Conservation (phyloP, 805 yeast genomes). For the Blastobotrys chiropterorum region DNA sequence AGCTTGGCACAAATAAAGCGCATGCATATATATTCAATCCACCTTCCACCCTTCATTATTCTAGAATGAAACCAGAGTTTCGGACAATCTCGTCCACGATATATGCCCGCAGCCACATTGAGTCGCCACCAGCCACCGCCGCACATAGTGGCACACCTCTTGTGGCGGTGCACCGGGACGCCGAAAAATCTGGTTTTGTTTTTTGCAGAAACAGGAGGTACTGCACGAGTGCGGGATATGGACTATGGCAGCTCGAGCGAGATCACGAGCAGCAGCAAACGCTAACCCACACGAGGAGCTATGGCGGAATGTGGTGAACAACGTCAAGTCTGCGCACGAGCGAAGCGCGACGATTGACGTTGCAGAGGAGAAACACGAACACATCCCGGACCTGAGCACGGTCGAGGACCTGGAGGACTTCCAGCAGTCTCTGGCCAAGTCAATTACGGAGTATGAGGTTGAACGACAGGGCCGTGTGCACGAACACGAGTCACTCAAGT, state of each 20-base stretch:
- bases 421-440: background rate
- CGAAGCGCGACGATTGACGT: background rate
- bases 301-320: background rate
- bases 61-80: too few species aligned
- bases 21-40: too few species aligned
- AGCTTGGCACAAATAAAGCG: too few species aligned
- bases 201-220: background rate
- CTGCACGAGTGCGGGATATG: background rate
- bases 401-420: conserved; percentile 1
- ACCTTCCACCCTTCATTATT: too few species aligned
- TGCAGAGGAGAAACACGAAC: background rate
- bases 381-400: background rate
- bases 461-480: background rate
- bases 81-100: too few species aligned
- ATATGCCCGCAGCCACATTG: too few species aligned
- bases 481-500: background rate
- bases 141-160: background rate
- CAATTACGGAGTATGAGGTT: background rate
- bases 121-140: too few species aligned
- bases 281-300: background rate
- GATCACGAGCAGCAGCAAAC: conserved; percentile 1
- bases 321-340: background rate
- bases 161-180: background rate
- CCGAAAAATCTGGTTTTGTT: background rate
- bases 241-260: background rate